phyloP scores from a whole-genome alignment of 352 stramenopile species.

The Globisporangium abappressorium region DNA sequence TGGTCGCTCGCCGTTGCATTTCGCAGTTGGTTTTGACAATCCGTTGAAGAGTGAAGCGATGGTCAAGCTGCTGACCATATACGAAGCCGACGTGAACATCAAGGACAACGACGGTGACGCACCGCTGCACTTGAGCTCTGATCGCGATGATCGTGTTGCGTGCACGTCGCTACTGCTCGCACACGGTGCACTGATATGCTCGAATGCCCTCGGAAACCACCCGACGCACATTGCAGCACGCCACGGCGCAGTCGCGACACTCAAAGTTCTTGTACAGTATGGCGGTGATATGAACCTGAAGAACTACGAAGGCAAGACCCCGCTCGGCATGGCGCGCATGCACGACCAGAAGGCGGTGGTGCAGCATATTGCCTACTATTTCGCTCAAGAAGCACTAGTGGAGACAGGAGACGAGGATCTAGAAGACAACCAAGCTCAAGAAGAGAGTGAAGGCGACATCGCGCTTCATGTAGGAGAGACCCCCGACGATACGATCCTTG shows the following conservation, averaged over 20 bases:
- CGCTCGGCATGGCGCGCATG: constrained; percentile 76
- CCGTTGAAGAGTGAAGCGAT: constrained; percentile 25
- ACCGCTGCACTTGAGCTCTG: constrained; percentile 62
- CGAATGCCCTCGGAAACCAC: constrained; percentile 66
- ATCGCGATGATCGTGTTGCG: constrained; percentile 37
- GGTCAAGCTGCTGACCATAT: constrained; percentile 53
- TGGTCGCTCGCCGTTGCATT: constrained; percentile 65
- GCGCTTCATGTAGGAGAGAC: not conserved
- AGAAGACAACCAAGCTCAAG: not conserved
- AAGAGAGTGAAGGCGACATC: not conserved
- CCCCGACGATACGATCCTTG: not conserved
- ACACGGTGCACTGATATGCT: constrained; percentile 45
- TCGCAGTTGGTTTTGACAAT: constrained; percentile 39
- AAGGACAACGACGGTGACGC: constrained; percentile 68
- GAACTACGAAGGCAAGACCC: constrained; percentile 80
- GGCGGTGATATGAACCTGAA: constrained; percentile 81
- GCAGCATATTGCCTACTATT: constrained; percentile 57
- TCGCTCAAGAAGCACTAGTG: constrained; percentile 41
- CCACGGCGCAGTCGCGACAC: constrained; percentile 57
- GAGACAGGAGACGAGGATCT: not conserved
- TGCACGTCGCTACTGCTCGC: constrained; percentile 61
- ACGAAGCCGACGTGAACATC: constrained; percentile 71
- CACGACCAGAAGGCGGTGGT: constrained; percentile 49
- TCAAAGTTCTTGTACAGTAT: constrained; percentile 74
- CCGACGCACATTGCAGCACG: constrained; percentile 69